Conservation (phyloP, 495 filamentous ascomycete species). For the Podospora bellae-mahoneyi region DNA sequence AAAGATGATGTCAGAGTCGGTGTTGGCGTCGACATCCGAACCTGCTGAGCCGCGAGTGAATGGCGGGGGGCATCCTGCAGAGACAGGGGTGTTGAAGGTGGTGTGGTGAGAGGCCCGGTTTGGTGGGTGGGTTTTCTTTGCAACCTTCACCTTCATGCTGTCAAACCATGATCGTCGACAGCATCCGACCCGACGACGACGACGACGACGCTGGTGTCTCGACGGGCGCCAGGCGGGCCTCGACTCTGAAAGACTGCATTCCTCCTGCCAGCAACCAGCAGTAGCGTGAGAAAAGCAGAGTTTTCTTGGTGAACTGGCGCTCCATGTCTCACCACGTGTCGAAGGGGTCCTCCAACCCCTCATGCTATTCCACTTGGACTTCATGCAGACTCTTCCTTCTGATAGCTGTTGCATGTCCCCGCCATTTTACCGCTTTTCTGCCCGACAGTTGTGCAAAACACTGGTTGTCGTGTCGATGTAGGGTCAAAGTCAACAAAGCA, state of each 20-base stretch:
- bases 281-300: not conserved
- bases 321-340: not conserved
- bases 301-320: not conserved
- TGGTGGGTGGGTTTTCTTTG: not conserved
- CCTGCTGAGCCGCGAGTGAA: not conserved
- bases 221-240: not conserved
- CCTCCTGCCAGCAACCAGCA: not conserved
- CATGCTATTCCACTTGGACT: not conserved
- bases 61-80: not conserved
- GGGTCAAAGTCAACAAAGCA: not conserved
- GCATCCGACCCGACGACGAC: not conserved
- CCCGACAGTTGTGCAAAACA: not conserved
- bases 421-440: constrained; percentile 4
- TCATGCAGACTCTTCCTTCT: not conserved
- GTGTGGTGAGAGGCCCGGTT: not conserved
- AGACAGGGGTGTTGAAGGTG: not conserved
- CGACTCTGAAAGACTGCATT: not conserved
- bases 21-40: not conserved
- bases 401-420: not conserved
- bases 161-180: not conserved
- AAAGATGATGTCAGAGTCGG: constrained; percentile 1
- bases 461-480: not conserved
- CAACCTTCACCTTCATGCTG: not conserved
- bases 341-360: not conserved
- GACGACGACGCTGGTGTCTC: too few relatives aligned